phyloP scores from a whole-genome alignment of 2,329 filamentous ascomycete species.

The Ceratocystiopsis brevicomis region DNA sequence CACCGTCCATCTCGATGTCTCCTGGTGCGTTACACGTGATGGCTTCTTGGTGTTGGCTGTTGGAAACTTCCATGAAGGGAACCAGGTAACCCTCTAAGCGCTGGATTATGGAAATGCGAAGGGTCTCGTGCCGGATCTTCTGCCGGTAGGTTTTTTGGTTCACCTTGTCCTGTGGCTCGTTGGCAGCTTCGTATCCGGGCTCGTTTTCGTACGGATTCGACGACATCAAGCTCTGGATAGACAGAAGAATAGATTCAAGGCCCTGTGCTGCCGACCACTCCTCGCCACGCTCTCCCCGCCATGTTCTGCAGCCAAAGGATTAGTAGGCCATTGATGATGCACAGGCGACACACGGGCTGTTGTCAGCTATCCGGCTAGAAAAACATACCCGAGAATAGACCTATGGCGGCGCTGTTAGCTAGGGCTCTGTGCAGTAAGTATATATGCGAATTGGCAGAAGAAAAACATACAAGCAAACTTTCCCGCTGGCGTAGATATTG shows the following conservation, averaged over 20 bases:
- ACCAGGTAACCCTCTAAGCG: conserved; percentile 61
- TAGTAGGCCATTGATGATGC: no score
- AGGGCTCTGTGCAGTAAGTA: conserved; percentile 42
- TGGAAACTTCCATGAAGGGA: conserved; percentile 16
- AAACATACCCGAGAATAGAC: conserved; percentile 62
- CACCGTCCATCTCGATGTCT: conserved; percentile 31
- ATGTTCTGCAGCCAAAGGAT: conserved; percentile 44
- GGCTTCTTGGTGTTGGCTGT: no score
- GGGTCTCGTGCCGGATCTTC: conserved; percentile 84
- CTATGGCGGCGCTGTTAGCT: conserved; percentile 20
- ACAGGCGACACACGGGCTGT: no score
- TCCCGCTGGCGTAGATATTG: conserved; percentile 82
- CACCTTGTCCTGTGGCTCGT: conserved; percentile 48
- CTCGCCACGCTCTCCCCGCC: conserved; percentile 76
- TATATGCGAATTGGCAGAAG: conserved; percentile 36
- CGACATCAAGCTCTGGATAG: conserved; percentile 92
- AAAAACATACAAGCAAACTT: conserved; percentile 69
- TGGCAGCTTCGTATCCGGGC: conserved; percentile 71
- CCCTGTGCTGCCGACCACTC: conserved; percentile 95
- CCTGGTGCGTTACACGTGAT: conserved; percentile 15
- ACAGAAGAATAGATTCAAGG: conserved; percentile 81
- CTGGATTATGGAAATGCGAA: conserved; percentile 72
- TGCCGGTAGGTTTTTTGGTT: conserved; percentile 56
- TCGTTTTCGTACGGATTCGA: conserved; percentile 90
- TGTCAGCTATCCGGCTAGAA: conserved; percentile 4